Percentiles rank a stretch among this genome's conserved stretches.
phyloP scores from a whole-genome alignment of 2,329 filamentous ascomycete species.

The Neoscytalidium dimidiatum region DNA sequence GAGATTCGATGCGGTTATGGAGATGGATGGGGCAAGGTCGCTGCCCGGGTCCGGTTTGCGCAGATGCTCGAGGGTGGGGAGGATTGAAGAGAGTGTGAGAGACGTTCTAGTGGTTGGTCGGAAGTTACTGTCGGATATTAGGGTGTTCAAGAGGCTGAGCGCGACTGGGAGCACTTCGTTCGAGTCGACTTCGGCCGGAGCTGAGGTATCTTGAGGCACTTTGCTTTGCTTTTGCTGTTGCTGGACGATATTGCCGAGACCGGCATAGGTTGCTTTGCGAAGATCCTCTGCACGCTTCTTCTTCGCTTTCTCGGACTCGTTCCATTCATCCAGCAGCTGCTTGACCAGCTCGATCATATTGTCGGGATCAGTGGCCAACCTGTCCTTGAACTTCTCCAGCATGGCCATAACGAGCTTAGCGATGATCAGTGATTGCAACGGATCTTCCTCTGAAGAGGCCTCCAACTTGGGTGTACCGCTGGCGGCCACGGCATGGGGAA shows the following conservation, averaged over 20 bases:
- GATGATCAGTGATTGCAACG: conserved; percentile 55
- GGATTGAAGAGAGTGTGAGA: conserved; percentile 27
- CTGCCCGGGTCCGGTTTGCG: conserved; percentile 20
- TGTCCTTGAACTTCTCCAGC: conserved; percentile 64
- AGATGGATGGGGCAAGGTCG: conserved; percentile 42
- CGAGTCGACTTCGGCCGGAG: conserved; percentile 26
- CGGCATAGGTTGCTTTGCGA: conserved; percentile 29
- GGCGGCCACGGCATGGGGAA: conserved; percentile 25
- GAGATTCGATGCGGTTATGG: conserved; percentile 1
- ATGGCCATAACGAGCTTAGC: conserved; percentile 66
- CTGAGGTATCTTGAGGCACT: neutral
- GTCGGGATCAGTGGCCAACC: conserved; percentile 63
- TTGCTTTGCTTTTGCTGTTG: neutral
- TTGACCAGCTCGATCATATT: conserved; percentile 66
- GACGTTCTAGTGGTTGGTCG: conserved; percentile 31
- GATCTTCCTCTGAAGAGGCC: conserved; percentile 41
- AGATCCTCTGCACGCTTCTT: conserved; percentile 36
- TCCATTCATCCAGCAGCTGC: conserved; percentile 55
- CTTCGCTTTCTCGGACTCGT: conserved; percentile 46
- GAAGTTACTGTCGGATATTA: conserved; percentile 37
- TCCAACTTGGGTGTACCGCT: conserved; percentile 19
- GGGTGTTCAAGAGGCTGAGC: conserved; percentile 41
- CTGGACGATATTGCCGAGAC: conserved; percentile 30
- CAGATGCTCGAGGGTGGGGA: conserved; percentile 31
- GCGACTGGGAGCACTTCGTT: conserved; percentile 44